Conservation (phyloP, 768 basidiomycete species). For the Tricholoma hemisulphureum region DNA sequence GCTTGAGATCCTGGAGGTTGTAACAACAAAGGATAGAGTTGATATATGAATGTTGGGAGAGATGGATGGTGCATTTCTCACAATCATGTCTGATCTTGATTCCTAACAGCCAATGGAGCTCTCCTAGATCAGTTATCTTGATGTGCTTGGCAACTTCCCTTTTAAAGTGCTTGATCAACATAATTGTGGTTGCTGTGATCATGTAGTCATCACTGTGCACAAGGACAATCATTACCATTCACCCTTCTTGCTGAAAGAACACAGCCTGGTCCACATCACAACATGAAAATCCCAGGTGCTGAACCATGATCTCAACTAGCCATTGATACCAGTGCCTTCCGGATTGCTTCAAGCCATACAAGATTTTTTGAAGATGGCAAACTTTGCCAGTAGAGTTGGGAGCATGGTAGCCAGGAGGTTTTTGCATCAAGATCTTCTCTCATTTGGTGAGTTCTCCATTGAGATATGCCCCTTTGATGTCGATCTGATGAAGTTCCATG, state of each 20-base stretch:
- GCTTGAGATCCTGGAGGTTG: constrained; percentile 24
- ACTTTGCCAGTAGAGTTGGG: constrained; percentile 9
- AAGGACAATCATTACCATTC: constrained; percentile 12
- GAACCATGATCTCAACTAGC: constrained; percentile 6
- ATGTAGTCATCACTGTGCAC: constrained; percentile 26
- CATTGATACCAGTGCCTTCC: constrained; percentile 20
- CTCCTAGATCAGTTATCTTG: constrained; percentile 27
- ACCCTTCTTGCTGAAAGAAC: constrained; percentile 13
- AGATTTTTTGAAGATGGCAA: constrained; percentile 22
- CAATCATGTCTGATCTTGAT: constrained; percentile 18
- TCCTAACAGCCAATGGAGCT: constrained; percentile 31
- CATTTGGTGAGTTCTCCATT: constrained; percentile 2
- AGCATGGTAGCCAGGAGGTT: constrained; percentile 18
- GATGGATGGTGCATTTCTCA: constrained; percentile 12
- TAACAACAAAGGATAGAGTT: constrained; percentile 27
- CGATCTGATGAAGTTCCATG: too few relatives aligned
- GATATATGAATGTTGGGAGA: constrained; percentile 32
- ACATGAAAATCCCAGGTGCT: constrained; percentile 7
- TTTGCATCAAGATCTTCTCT: constrained; percentile 18
- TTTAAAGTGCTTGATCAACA: constrained; percentile 17
- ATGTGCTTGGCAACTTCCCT: constrained; percentile 13
- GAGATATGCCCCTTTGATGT: too few relatives aligned
- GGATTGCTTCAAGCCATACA: constrained; percentile 33
- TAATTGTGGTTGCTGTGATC: constrained; percentile 10
- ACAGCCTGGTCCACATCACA: constrained; percentile 19